Evolutionary conservation across 768 basidiomycete genomes (phyloP).

Genomic region (Calocybe gangraenosa): DNA sequence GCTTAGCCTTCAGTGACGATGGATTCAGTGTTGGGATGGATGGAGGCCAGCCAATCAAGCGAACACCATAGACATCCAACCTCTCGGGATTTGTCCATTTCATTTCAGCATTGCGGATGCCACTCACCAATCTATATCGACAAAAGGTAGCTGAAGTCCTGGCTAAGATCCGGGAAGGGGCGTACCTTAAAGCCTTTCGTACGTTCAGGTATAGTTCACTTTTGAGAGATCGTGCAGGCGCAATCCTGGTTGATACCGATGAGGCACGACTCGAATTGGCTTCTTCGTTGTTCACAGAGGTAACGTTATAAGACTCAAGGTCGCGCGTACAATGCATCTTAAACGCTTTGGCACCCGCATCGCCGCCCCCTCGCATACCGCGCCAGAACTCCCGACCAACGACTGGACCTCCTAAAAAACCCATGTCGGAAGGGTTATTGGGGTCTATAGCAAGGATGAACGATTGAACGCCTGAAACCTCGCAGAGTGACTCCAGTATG

Average conservation of each 20-base stretch:
- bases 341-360: conserved; percentile 53
- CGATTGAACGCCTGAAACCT: conserved; percentile 50
- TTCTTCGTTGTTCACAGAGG: conserved; percentile 10
- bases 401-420: conserved; percentile 62
- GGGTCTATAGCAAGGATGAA: conserved; percentile 62
- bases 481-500: conserved; percentile 49
- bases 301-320: conserved; percentile 11
- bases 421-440: conserved; percentile 36
- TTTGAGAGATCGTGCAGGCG: conserved; percentile 40
- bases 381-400: conserved; percentile 66
- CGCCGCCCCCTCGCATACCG: conserved; percentile 53
- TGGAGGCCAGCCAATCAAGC: conserved; percentile 60
- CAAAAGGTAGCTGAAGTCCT: background rate
- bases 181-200: conserved; percentile 52
- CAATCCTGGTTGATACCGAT: conserved; percentile 16
- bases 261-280: conserved; percentile 11
- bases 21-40: conserved; percentile 59
- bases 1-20: conserved; percentile 47
- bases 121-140: conserved; percentile 43
- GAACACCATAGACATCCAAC: conserved; percentile 53
- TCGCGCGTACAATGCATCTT: conserved; percentile 39
- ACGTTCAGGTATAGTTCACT: conserved; percentile 51
- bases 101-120: conserved; percentile 67
- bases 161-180: conserved; percentile 4
- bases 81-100: conserved; percentile 68